Conservation (phyloP, 1,284 basidiomycete genomes). For the Coniophora puteana region DNA sequence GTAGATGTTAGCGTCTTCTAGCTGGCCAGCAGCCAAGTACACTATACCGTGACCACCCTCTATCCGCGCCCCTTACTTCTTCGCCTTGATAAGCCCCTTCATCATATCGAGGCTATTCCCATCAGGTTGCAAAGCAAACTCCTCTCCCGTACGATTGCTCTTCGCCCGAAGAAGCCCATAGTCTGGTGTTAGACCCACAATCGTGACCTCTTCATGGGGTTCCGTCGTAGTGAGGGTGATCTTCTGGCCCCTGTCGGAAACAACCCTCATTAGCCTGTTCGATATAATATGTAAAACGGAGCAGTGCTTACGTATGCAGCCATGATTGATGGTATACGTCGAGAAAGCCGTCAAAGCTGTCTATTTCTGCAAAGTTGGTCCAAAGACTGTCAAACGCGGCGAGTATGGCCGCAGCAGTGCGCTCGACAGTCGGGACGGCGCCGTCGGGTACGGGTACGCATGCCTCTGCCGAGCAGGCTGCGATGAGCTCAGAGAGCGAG, state of each 20-base stretch:
- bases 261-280: not conserved
- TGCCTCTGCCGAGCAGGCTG: conserved; percentile 29
- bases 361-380: conserved; percentile 56
- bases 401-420: conserved; percentile 74
- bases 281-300: conserved; percentile 1
- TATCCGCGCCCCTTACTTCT: too few species aligned
- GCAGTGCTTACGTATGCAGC: conserved; percentile 80
- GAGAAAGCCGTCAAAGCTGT: conserved; percentile 77
- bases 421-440: conserved; percentile 61
- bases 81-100: conserved; percentile 81
- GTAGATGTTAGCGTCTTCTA: too few species aligned
- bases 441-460: not conserved
- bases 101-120: conserved; percentile 98
- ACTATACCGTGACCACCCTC: too few species aligned
- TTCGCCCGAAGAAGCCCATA: conserved; percentile 86
- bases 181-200: conserved; percentile 85
- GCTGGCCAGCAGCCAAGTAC: too few species aligned
- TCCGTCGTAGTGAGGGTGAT: conserved; percentile 78
- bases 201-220: conserved; percentile 71
- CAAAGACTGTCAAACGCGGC: conserved; percentile 81
- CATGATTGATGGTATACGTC: conserved; percentile 76
- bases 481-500: conserved; percentile 69
- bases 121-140: conserved; percentile 82
- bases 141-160: conserved; percentile 49
- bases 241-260: conserved; percentile 65